Percentiles rank a stretch among this genome's conserved stretches.
Evolutionary conservation across 208 protist genomes (phyloP).

Genomic region (Naegleria fowleri): DNA sequence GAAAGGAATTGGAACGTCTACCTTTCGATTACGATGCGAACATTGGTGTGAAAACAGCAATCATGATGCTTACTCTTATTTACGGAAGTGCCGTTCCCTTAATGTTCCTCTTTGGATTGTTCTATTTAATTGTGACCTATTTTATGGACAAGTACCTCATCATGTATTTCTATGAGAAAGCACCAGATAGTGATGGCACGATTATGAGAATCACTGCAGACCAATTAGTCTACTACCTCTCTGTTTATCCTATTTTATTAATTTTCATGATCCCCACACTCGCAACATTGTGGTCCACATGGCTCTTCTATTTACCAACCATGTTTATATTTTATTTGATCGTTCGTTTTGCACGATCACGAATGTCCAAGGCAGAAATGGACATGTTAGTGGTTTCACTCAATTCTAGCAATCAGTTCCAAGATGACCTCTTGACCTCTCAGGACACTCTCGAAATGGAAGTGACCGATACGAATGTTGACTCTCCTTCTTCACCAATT

Average conservation of each 20-base stretch:
- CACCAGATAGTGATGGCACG: neutral
- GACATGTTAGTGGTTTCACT: neutral
- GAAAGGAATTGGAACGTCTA: neutral
- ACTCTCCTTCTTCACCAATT: neutral
- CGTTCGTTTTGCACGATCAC: neutral
- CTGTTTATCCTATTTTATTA: neutral
- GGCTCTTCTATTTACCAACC: neutral
- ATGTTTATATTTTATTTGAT: neutral
- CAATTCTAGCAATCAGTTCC: neutral
- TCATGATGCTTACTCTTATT: neutral
- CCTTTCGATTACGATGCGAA: neutral
- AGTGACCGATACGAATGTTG: neutral
- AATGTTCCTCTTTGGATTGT: neutral
- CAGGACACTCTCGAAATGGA: neutral
- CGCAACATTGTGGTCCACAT: neutral
- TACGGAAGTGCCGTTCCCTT: neutral
- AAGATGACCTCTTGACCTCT: neutral
- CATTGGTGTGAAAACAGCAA: neutral
- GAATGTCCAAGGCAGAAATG: neutral
- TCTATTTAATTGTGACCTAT: neutral
- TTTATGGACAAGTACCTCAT: constrained; percentile 12
- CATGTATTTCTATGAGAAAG: constrained; percentile 17
- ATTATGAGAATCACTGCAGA: neutral
- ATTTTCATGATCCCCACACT: neutral
- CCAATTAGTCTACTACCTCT: neutral